Conservation (phyloP, 495 filamentous ascomycete species). For the Astrothelium macrocarpum region DNA sequence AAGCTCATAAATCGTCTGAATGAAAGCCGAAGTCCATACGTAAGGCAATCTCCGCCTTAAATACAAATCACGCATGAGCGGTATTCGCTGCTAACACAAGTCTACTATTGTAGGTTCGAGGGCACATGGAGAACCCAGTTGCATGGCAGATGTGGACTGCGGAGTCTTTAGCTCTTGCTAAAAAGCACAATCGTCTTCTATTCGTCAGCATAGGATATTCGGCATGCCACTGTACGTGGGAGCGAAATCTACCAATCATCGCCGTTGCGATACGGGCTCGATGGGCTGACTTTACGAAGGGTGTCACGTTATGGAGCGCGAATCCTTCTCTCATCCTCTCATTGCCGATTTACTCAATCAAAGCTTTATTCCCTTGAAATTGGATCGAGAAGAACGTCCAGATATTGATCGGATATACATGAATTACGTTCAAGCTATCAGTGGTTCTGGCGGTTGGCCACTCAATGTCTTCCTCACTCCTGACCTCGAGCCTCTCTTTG, state of each 20-base stretch:
- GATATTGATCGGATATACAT: slow-evolving; percentile 96
- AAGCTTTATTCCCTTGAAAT: slow-evolving; percentile 82
- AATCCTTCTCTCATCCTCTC: slow-evolving; percentile 76
- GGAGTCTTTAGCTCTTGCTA: slow-evolving; percentile 66
- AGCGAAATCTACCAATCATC: not conserved
- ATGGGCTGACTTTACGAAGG: slow-evolving; percentile 36
- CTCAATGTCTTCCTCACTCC: slow-evolving; percentile 95
- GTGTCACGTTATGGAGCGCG: slow-evolving; percentile 89
- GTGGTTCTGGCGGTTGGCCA: slow-evolving; percentile 88
- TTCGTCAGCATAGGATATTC: slow-evolving; percentile 95
- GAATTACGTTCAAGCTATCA: slow-evolving; percentile 95
- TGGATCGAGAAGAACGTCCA: slow-evolving; percentile 91
- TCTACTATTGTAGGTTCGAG: slow-evolving; percentile 49
- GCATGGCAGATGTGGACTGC: slow-evolving; percentile 87
- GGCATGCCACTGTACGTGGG: slow-evolving; percentile 76
- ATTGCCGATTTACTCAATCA: slow-evolving; percentile 77
- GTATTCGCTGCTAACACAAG: not conserved
- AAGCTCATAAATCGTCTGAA: slow-evolving; percentile 57
- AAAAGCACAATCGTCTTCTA: slow-evolving; percentile 69
- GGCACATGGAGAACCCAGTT: slow-evolving; percentile 74
- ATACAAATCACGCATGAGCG: not conserved
- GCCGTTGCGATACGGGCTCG: not conserved
- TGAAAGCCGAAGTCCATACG: slow-evolving; percentile 73
- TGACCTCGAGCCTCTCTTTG: slow-evolving; percentile 85
- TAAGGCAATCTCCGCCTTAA: slow-evolving; percentile 32